Evolutionary conservation across 148 eudicot genomes (phyloP).

Genomic region (Persicaria tinctoria): DNA sequence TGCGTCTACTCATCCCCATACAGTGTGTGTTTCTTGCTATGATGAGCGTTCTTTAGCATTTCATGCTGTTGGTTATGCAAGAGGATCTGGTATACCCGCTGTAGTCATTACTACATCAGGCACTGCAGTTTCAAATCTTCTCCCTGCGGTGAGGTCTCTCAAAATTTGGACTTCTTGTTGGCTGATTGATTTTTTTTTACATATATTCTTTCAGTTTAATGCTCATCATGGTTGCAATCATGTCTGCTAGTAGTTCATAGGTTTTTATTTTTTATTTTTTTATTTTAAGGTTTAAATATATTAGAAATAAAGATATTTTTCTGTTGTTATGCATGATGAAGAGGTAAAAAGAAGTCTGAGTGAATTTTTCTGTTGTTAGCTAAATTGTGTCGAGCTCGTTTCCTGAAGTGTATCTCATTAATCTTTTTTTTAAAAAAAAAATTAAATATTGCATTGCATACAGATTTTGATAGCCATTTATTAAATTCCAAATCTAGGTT

Average conservation of each 20-base stretch:
- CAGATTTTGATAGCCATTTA: not conserved
- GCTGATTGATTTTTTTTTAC: not conserved
- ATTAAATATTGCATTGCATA: not conserved
- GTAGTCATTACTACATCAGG: conserved; percentile 92
- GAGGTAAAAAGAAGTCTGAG: not conserved
- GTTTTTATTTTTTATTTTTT: too few species aligned
- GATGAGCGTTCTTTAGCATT: conserved; percentile 95
- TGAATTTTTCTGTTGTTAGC: not conserved
- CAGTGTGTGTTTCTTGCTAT: conserved; percentile 73
- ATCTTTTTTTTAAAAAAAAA: not conserved
- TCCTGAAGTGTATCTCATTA: not conserved
- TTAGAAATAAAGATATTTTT: too few species aligned
- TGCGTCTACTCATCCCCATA: conserved; percentile 73
- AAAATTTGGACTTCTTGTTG: not conserved
- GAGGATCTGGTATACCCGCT: conserved; percentile 85
- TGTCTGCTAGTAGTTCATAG: not conserved
- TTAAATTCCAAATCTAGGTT: conserved; percentile 35
- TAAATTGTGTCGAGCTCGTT: not conserved
- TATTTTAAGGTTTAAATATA: too few species aligned
- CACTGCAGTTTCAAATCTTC: conserved; percentile 93
- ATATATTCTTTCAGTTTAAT: too few species aligned
- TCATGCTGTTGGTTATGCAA: conserved; percentile 92
- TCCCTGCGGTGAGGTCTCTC: conserved; percentile 78
- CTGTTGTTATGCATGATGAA: not conserved
- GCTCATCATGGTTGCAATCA: not conserved